These are phyloP conservation scores for Monilinia fructigena DNA, from an alignment of 2,329 filamentous ascomycete species.

Conservation along the genomic window DNA sequence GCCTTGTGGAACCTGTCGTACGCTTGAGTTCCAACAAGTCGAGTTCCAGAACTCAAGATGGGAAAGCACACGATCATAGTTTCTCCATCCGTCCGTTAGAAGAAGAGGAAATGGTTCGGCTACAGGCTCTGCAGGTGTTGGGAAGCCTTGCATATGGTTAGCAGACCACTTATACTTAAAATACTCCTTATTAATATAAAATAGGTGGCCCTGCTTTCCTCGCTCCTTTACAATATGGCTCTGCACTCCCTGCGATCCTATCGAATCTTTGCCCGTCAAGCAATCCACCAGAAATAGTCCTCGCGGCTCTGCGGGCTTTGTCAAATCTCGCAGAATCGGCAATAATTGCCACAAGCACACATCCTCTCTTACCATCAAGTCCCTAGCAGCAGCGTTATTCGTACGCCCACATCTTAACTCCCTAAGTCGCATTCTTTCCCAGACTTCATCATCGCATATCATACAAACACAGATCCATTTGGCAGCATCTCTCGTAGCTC, in stretches of 20 bases:
- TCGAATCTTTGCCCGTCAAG: constrained; percentile 64
- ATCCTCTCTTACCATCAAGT: constrained; percentile 48
- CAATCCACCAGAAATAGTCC: constrained; percentile 63
- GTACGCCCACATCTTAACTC: constrained; percentile 58
- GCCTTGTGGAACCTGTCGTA: constrained; percentile 63
- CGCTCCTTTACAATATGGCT: constrained; percentile 66
- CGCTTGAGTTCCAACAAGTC: constrained; percentile 48
- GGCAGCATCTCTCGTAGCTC: constrained; percentile 55
- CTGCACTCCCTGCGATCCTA: constrained; percentile 68
- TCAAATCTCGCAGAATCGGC: constrained; percentile 69
- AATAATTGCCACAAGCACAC: constrained; percentile 52
- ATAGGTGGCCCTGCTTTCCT: constrained; percentile 79
- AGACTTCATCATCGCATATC: constrained; percentile 51
- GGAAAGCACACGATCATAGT: constrained; percentile 50
- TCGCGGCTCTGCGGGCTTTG: constrained; percentile 72
- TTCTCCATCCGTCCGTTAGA: constrained; percentile 43
- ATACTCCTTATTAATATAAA: constrained; percentile 25
- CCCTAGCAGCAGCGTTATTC: constrained; percentile 66
- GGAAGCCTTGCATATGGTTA: constrained; percentile 81
- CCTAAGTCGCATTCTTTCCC: constrained; percentile 64
- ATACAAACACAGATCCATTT: constrained; percentile 62
- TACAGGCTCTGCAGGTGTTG: constrained; percentile 82
- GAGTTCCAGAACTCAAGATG: constrained; percentile 45
- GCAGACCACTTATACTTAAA: constrained; percentile 32
- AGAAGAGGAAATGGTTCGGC: constrained; percentile 64